Base-by-base conservation (phyloP, 1,284 basidiomycete species). In the Cryptococcus wingfieldii region DNA sequence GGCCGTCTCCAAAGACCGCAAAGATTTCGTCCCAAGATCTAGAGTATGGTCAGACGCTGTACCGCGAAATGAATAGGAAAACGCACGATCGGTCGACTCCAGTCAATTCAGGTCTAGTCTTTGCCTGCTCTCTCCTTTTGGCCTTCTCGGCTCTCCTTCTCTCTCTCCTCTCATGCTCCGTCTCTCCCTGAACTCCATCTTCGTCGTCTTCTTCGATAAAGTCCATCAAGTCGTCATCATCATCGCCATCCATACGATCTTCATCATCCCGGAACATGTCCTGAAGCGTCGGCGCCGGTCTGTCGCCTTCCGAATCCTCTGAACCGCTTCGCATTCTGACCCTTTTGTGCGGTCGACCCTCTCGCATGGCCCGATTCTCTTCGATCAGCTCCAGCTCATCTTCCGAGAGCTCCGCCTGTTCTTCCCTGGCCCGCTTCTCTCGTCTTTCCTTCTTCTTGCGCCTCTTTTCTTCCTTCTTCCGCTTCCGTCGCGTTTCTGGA, bases 21-120 rank as follows among this genome's bases (percentile, higher is more conserved):
- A 89, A 88, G 48, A 98, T 89, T 77, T 98, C 96, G 58, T 92
- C 88, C 92, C 93, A 97, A 37, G 93, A 89, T 69, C 94, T 97
- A 60, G 14, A 38, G 52, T 52, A 58, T 64, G 70, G 55, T 64
- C 65, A 65, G 50, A 10, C 34, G 25, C 23, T 50, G 25, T 42
- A 13, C 14, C 23, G 18, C 34, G 25, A 16, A 14, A 38, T n/a
- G n/a, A 4, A 23, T 23, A 23, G 10, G 18, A 44, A 46, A 25
- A 81, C 87, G 76, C 73, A 91, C 90, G 83, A 86, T 47, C 88
- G 86, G 68, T 93, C 91, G 58, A 96, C 90, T 41, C 93, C 94
- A 23, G 85, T 83, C 53, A 91, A 76, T 66, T 90, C 88, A 44
- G 88, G 88, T 57, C 86, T 82, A 77, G 83, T 59, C 83, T 82